A percentile compares a stretch with the other conserved stretches of the same genome.
phyloP scores from a whole-genome alignment of 176 grass and related monocot species.

The Aegilops longissima region DNA sequence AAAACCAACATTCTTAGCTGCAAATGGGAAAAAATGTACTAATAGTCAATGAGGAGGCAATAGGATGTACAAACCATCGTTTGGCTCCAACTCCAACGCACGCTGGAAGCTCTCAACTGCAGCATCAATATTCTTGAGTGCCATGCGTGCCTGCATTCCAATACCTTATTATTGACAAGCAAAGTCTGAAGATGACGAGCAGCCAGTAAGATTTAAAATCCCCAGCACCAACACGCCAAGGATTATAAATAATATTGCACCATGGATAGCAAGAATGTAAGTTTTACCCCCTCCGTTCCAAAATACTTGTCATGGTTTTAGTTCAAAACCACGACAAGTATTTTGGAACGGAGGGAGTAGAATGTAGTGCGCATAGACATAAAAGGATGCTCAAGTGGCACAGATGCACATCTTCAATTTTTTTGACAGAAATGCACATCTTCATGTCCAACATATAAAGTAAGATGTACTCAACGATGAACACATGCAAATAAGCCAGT shows the following conservation, averaged over 20 bases:
- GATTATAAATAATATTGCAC: slow-evolving; percentile 20
- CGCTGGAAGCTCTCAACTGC: slow-evolving; percentile 85
- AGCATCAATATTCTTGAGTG: slow-evolving; percentile 88
- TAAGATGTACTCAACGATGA: not conserved
- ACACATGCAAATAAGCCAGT: not conserved
- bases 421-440: not conserved
- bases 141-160: slow-evolving; percentile 64
- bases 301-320: no score
- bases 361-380: not conserved
- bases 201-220: slow-evolving; percentile 4
- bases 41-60: slow-evolving; percentile 17
- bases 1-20: slow-evolving; percentile 10
- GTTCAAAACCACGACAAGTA: no score
- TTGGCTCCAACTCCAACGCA: slow-evolving; percentile 87
- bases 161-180: not conserved
- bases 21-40: not conserved
- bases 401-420: not conserved
- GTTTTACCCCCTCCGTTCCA: not conserved
- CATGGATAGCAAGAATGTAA: not conserved
- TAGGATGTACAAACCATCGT: slow-evolving; percentile 65
- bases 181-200: not conserved
- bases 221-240: not conserved
- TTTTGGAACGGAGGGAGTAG: no score
- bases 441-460: not conserved
- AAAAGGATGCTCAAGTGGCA: slow-evolving; percentile 1